Conservation (phyloP, 2,329 filamentous ascomycete species). For the Coniochaeta ligniaria region DNA sequence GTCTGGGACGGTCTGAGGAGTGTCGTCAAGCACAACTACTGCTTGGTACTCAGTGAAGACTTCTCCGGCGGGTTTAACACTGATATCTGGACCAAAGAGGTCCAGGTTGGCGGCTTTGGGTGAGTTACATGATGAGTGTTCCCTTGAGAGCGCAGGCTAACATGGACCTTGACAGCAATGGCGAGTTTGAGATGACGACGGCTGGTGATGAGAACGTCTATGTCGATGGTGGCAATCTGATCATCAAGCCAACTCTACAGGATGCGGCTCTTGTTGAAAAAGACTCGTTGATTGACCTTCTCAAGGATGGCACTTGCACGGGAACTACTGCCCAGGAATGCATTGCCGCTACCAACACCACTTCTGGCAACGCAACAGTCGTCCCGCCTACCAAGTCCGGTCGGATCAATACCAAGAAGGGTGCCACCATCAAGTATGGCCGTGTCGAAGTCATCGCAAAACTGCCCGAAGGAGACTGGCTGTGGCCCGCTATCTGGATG, state of each 20-base stretch:
- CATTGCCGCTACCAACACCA: constrained; percentile 65
- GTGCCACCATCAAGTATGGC: constrained; percentile 69
- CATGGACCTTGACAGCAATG: constrained; percentile 49
- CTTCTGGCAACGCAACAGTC: constrained; percentile 61
- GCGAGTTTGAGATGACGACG: constrained; percentile 75
- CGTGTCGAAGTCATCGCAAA: constrained; percentile 74
- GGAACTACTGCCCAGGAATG: constrained; percentile 54
- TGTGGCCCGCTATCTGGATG: constrained; percentile 93
- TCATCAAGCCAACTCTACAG: constrained; percentile 74
- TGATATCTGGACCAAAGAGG: constrained; percentile 66
- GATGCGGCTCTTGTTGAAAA: constrained; percentile 58
- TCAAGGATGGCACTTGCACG: constrained; percentile 60
- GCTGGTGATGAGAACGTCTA: constrained; percentile 66
- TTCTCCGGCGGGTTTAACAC: constrained; percentile 53
- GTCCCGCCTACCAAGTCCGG: constrained; percentile 73
- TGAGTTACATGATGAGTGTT: constrained; percentile 33
- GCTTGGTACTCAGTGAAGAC: constrained; percentile 57
- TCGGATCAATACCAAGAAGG: constrained; percentile 67
- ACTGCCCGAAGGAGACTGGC: constrained; percentile 73
- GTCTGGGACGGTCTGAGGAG: constrained; percentile 68
- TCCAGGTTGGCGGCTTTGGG: constrained; percentile 70
- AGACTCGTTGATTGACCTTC: constrained; percentile 62
- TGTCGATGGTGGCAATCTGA: constrained; percentile 58
- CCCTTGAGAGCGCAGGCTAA: background rate
- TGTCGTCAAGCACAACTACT: constrained; percentile 70